phyloP scores from a whole-genome alignment of 140 eudicot genomes.

The Erigeron philadelphicus region DNA sequence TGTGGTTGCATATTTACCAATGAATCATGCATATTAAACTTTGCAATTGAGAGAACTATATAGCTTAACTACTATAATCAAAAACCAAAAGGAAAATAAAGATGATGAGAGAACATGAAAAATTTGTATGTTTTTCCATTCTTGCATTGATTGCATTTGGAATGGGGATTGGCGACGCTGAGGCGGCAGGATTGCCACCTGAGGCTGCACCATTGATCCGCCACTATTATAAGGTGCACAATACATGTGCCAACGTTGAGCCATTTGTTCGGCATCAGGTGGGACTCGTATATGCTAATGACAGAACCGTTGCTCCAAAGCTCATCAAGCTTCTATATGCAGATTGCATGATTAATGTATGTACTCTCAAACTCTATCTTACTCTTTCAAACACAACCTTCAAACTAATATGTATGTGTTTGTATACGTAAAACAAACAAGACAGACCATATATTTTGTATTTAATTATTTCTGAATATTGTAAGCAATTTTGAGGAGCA shows the following conservation, averaged over 20 bases:
- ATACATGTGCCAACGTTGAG: constrained; percentile 67
- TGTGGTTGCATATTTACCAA: constrained; percentile 30
- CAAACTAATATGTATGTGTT: not conserved
- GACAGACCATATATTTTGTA: not conserved
- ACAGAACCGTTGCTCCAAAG: constrained; percentile 58
- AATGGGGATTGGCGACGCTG: constrained; percentile 25
- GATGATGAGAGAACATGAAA: constrained; percentile 37
- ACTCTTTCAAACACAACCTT: not conserved
- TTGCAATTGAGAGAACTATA: not conserved
- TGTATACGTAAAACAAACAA: too few relatives aligned
- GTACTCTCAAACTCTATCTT: constrained; percentile 29
- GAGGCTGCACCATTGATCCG: constrained; percentile 40
- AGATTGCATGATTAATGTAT: constrained; percentile 83
- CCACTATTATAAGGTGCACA: constrained; percentile 66
- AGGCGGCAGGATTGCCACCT: constrained; percentile 64
- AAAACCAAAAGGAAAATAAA: not conserved
- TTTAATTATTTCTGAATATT: not conserved
- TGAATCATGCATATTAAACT: constrained; percentile 25
- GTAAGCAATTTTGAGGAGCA: not conserved
- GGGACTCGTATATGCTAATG: constrained; percentile 30
- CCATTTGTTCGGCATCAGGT: constrained; percentile 65
- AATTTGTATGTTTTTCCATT: constrained; percentile 25
- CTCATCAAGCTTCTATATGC: constrained; percentile 74
- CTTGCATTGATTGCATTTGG: constrained; percentile 34
- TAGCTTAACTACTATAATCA: not conserved